A percentile compares a stretch with the other conserved stretches of the same genome.
Evolutionary conservation across 1,284 basidiomycete species (phyloP).

Genomic region (Cutaneotrichosporon daszewskae): DNA sequence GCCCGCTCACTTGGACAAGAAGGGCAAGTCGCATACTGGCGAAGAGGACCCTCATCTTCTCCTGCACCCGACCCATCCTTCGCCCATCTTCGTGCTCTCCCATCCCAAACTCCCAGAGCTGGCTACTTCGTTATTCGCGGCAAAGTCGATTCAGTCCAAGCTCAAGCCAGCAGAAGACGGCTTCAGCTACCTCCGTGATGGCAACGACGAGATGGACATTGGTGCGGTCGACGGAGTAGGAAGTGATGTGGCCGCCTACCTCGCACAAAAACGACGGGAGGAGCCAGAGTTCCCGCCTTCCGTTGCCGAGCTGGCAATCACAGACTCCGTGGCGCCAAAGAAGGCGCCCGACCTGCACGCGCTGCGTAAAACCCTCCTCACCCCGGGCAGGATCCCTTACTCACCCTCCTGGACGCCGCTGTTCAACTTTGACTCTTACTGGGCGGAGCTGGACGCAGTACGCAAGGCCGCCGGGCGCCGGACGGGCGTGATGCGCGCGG

Average conservation of each 20-base stretch:
- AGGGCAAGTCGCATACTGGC: neutral
- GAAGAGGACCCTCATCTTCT: constrained; percentile 38
- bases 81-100: constrained; percentile 41
- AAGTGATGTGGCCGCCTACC: constrained; percentile 37
- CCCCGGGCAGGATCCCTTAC: constrained; percentile 31
- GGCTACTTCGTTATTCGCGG: constrained; percentile 11
- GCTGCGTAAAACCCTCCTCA: constrained; percentile 35
- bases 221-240: constrained; percentile 42
- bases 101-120: constrained; percentile 36
- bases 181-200: constrained; percentile 52
- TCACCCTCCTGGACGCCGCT: constrained; percentile 45
- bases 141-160: constrained; percentile 22
- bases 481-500: constrained; percentile 29
- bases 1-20: constrained; percentile 10
- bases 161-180: constrained; percentile 27
- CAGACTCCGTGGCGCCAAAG: constrained; percentile 51
- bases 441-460: constrained; percentile 38
- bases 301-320: constrained; percentile 15
- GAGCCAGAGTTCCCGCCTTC: constrained; percentile 37
- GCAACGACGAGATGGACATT: constrained; percentile 65
- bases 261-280: constrained; percentile 38
- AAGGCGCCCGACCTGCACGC: constrained; percentile 43
- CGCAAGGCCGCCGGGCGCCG: constrained; percentile 30
- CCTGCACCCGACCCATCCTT: constrained; percentile 44
- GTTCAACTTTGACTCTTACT: constrained; percentile 50